Evolutionary conservation across 805 yeast species (phyloP), one percentile per base, ranked within the genome.

Genomic region (Pichia occidentalis): DNA sequence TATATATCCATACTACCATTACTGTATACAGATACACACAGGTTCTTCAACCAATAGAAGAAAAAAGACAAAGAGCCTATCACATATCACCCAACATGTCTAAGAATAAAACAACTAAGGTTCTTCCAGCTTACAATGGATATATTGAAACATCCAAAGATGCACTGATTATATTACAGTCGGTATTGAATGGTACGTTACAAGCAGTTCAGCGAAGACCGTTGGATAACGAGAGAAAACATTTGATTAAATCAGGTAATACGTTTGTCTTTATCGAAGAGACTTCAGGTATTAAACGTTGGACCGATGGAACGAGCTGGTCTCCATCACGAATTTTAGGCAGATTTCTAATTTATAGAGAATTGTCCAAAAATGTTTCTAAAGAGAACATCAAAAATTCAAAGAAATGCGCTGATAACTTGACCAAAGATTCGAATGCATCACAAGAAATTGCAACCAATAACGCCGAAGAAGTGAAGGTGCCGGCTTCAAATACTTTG

Each of bases 221-320:
- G 0, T 83, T 77, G 43, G 95, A 85, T 51, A 65, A 75, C 17
- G 96, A 87, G 59, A 67, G 95, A 13, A 52, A 69, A 1, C 59
- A 61, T 4, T 64, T 85, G 34, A 85, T 88, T 24, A 63, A 68
- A 38, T 77, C 86, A 8, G 96, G 96, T 0, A 76, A 77, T 48
- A 77, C 86, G 1, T 87, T 88, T 59, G 85, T 90, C 1, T 87
- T 88, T 53, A 73, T 81, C 33, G 95, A 88, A 58, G 85, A 82
- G 48, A 65, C 72, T 10, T 77, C 88, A 0, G 87, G 90, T 3
- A 87, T 88, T 43, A 84, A 83, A 55, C 68, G 97, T 42, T 88
- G 97, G 97, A 88, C 97, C 1, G 97, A 88, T 53, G 95, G 96
- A n/a, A 74, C 85, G 11, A 68, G 88, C 11, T 88, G 97, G 97